These are phyloP conservation scores for Geotrichum bryndzae DNA, from an alignment of 1,139 yeast species.

Conservation along the genomic window DNA sequence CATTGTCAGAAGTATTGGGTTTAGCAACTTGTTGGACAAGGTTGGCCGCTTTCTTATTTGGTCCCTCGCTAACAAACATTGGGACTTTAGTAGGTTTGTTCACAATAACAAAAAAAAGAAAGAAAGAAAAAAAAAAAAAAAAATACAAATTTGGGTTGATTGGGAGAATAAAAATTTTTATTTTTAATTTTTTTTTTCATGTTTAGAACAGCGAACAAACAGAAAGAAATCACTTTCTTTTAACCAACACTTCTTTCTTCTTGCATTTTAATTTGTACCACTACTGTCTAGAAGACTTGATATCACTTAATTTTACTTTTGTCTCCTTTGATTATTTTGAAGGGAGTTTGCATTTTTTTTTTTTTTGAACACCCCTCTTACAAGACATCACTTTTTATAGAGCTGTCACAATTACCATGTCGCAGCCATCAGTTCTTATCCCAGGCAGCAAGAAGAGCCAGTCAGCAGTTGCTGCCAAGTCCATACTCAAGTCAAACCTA, in stretches of 20 bases:
- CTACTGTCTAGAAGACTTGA: background rate
- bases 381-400: background rate
- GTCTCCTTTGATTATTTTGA: background rate
- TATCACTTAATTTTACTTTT: background rate
- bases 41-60: background rate
- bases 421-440: slow-evolving; percentile 12
- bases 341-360: background rate
- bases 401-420: slow-evolving; percentile 1
- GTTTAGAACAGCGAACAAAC: background rate
- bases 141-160: background rate
- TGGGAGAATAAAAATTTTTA: background rate
- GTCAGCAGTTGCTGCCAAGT: slow-evolving; percentile 8
- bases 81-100: background rate
- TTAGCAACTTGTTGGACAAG: background rate
- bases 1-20: background rate
- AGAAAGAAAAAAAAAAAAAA: too few relatives aligned
- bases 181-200: background rate
- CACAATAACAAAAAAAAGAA: background rate
- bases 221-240: background rate
- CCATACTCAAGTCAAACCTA: slow-evolving; percentile 7
- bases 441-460: slow-evolving; percentile 9
- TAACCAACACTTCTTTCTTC: background rate
- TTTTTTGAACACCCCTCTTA: background rate
- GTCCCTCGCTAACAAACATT: background rate
- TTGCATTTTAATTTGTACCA: background rate